Conservation (phyloP, 73 alveolate genomes). For the Stentor roeselii region DNA sequence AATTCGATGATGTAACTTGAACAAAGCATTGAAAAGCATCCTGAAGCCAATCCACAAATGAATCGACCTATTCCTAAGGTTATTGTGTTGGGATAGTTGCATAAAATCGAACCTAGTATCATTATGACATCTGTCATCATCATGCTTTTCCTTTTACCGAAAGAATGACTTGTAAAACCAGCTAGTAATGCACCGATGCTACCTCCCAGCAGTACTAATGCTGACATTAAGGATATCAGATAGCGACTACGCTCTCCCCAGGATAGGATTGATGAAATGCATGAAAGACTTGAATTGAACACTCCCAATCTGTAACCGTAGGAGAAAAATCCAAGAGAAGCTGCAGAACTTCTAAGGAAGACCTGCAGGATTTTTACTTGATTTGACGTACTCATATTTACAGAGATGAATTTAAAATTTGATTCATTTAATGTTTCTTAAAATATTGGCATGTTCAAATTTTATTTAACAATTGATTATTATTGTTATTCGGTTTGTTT, state of each 20-base stretch:
- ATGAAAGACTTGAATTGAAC: slow-evolving; percentile 5
- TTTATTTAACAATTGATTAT: no score
- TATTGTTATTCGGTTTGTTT: no score
- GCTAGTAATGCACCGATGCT: neutral
- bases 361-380: no score
- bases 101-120: neutral
- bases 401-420: no score
- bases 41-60: neutral
- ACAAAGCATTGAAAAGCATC: neutral
- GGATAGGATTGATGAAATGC: neutral
- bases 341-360: no score
- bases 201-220: neutral
- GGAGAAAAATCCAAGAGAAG: neutral
- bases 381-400: no score
- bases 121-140: neutral
- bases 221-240: slow-evolving; percentile 4
- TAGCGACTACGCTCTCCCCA: neutral
- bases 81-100: neutral
- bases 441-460: no score
- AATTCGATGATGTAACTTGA: neutral
- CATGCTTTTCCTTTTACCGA: neutral
- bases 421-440: no score
- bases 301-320: neutral
- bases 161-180: neutral
- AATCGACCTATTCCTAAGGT: slow-evolving; percentile 12